Evolutionary conservation across 1,139 yeast genomes (phyloP), one percentile per base, ranked within the genome.

Genomic region (Kurtzmaniella quercitrusa): DNA sequence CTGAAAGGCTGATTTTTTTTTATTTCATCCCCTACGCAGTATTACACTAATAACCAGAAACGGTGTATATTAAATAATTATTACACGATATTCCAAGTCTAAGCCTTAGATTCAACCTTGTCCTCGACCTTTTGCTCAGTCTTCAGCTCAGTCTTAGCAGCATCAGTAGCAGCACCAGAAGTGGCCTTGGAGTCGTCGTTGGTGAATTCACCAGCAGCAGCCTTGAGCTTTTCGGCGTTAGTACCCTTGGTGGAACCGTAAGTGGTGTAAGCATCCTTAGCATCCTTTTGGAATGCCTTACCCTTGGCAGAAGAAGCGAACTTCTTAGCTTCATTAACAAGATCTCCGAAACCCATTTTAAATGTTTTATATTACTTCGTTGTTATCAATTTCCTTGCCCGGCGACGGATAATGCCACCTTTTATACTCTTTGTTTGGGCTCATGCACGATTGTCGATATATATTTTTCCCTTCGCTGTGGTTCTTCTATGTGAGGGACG

Each of bases 221-320:
- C 55, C 53, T 65, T 59, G 50, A 72, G 73, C 51, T 64, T 62
- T 50, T 63, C 66, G 15, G 54, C 41, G 53, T 56, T 53, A 40
- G 65, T 49, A 49, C 70, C 72, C 37, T 60, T 63, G 41, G 58
- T 51, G 48, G 57, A 54, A 57, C 50, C 48, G 62, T 57, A 66
- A 43, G 58, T 60, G 33, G 51, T 45, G 61, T 60, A 68, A 46
- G 65, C 72, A 40, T 59, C 64, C 52, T 66, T 56, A 45, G 69
- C 70, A 43, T 67, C 72, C 46, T 62, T 61, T 9, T 34, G 41
- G 40, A 38, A 42, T 34, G 52, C 39, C 51, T 49, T 45, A 43
- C 56, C 56, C 45, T 53, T 45, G 38, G 46, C 45, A 29, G 38
- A 36, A 21, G 38, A 36, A 14, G 40, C 43, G 33, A 38, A 42